These are phyloP conservation scores for Lepiota subincarnata DNA, from an alignment of 768 basidiomycete genomes.

Conservation along the genomic window DNA sequence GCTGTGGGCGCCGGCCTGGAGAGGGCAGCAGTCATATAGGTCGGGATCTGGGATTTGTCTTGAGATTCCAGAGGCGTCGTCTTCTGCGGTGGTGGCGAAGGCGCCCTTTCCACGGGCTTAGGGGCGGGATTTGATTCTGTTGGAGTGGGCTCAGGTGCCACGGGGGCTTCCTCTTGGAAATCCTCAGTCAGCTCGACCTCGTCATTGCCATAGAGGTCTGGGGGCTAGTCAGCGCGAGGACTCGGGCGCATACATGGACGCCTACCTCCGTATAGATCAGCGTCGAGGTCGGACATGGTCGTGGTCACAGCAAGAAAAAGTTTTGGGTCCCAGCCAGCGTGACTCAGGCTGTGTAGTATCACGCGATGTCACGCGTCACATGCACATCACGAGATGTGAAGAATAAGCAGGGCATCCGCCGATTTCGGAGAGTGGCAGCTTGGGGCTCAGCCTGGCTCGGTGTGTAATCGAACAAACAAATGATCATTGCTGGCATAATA, in stretches of 20 bases:
- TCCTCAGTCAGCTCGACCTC: constrained; percentile 58
- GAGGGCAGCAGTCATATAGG: constrained; percentile 27
- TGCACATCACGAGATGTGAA: background rate
- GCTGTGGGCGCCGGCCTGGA: background rate
- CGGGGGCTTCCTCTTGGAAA: constrained; percentile 19
- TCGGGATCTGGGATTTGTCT: constrained; percentile 21
- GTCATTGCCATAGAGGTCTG: constrained; percentile 76
- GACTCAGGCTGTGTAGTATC: constrained; percentile 7
- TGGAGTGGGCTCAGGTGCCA: constrained; percentile 15
- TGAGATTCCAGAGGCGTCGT: constrained; percentile 20
- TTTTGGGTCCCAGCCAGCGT: background rate
- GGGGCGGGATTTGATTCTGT: constrained; percentile 12
- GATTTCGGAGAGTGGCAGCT: constrained; percentile 5
- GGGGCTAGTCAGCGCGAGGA: background rate
- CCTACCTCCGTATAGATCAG: constrained; percentile 86
- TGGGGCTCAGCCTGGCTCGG: no score
- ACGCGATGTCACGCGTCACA: constrained; percentile 18
- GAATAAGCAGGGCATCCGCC: background rate
- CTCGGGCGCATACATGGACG: background rate
- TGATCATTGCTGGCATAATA: no score
- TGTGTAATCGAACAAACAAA: no score
- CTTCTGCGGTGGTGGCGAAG: constrained; percentile 14
- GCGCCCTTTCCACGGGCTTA: constrained; percentile 7
- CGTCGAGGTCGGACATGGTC: constrained; percentile 79
- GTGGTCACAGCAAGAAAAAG: constrained; percentile 23